Base-by-base conservation (phyloP, 2,329 filamentous ascomycete genomes). In the Ceratocystis colombiana region DNA sequence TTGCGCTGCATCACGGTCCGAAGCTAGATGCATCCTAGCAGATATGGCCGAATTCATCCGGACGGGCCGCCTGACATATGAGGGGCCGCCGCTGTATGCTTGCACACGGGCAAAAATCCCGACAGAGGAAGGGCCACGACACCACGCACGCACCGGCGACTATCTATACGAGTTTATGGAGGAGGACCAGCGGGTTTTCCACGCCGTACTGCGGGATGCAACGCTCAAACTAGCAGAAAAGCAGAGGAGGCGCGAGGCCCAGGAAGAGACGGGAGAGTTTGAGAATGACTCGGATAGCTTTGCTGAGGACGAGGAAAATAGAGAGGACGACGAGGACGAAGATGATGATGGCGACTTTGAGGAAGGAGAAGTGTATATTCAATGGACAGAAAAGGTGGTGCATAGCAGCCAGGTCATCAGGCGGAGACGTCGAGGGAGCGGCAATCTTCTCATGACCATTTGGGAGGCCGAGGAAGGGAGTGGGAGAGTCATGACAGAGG, bases 401-500 rank as follows among this genome's bases (percentile, higher is more conserved):
- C 55, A 59, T 37, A 59, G 55, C 55, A 59, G 55, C 7, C 28
- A 59, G 30, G 55, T n/a, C 7, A 59, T 59, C 25, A 22, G 55
- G 7, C 6, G 28, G 12, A 59, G 55, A 20, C 55, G 55, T 8
- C 55, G 55, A 4, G 55, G 28, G 6, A 59, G 55, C 55, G 20
- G 55, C 30, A 37, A 59, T 20, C 30, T 45, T 7, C 59, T 62
- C 5, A 45, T 44, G 33, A 62, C 59, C 10, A 62, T 62, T 41
- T 62, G 59, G 59, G 59, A 62, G 41, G 33, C 25, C 5, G 37
- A 62, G 59, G 59, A 62, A n/a, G 28, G 61, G 30, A 8, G 17
- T 15, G 22, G 37, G 2, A 22, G 41, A 20, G 33, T 1, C 5
- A 62, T 22, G 61, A 28, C 6, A 22, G 12, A 15, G 8, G 17